Percentiles rank a stretch among this genome's conserved stretches.
Conservation (phyloP, 371 early-diverging fungal species). For the Catenaria anguillulae region DNA sequence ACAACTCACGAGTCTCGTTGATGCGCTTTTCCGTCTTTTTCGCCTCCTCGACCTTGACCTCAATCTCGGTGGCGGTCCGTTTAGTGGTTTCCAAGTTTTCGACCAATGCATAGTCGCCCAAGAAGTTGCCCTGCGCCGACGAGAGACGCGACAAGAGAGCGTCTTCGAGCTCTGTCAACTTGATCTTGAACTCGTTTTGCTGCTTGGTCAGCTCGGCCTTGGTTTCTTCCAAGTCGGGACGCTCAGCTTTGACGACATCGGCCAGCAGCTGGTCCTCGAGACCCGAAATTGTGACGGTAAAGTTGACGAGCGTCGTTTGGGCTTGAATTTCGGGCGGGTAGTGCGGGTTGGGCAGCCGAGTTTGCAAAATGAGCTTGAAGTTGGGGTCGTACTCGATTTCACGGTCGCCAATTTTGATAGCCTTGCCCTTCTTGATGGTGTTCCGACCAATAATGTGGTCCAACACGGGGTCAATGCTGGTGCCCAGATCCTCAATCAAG, state of each 20-base stretch:
- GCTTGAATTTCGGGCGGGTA: conserved; percentile 51
- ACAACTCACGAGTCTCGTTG: conserved; percentile 45
- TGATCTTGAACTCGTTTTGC: conserved; percentile 51
- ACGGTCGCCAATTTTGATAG: conserved; percentile 44
- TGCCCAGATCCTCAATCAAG: conserved; percentile 41
- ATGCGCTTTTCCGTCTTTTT: conserved; percentile 46
- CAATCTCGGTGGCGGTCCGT: conserved; percentile 43
- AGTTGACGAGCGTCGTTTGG: conserved; percentile 44
- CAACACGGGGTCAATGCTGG: conserved; percentile 38
- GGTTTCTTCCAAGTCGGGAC: conserved; percentile 39
- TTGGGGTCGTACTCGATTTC: conserved; percentile 43
- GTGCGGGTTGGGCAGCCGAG: conserved; percentile 42
- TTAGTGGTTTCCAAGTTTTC: conserved; percentile 46
- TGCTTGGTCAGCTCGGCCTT: conserved; percentile 47
- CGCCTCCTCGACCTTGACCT: conserved; percentile 44
- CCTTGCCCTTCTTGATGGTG: conserved; percentile 42
- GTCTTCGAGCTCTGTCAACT: conserved; percentile 42
- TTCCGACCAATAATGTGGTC: conserved; percentile 44
- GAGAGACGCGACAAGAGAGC: conserved; percentile 36
- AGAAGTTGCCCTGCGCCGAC: conserved; percentile 43
- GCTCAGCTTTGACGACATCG: conserved; percentile 45
- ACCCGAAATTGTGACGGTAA: conserved; percentile 43
- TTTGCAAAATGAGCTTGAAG: conserved; percentile 44
- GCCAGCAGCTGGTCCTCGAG: conserved; percentile 46
- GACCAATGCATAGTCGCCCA: conserved; percentile 44